Percentiles rank a stretch among this genome's conserved stretches.
Evolutionary conservation across 2,329 filamentous ascomycete species (phyloP).

Genomic region (Talaromyces islandicus): DNA sequence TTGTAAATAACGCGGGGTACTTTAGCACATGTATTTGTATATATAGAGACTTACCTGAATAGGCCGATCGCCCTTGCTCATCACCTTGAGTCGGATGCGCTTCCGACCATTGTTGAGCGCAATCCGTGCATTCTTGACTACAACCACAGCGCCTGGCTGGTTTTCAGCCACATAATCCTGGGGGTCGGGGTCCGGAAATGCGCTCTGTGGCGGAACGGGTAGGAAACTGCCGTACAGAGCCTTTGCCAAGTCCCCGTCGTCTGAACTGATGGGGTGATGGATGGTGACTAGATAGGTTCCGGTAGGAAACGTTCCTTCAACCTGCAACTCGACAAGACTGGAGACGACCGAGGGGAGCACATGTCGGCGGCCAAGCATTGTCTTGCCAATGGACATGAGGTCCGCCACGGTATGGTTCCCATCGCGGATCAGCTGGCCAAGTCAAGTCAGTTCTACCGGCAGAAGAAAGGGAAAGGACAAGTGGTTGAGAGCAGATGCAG

Average conservation of each 20-base stretch:
- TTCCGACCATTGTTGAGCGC: constrained; percentile 67
- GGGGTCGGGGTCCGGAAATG: constrained; percentile 61
- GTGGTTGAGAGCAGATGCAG: not conserved
- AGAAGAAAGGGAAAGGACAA: not conserved
- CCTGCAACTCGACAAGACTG: constrained; percentile 77
- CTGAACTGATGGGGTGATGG: constrained; percentile 77
- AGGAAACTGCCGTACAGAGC: constrained; percentile 90
- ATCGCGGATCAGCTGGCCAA: constrained; percentile 76
- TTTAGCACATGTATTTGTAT: too few species aligned
- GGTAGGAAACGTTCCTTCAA: constrained; percentile 86
- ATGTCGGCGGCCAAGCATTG: constrained; percentile 88
- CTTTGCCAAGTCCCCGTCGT: constrained; percentile 79
- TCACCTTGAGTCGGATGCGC: constrained; percentile 69
- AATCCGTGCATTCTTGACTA: constrained; percentile 59
- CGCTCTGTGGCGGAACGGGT: constrained; percentile 62
- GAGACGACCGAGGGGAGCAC: constrained; percentile 76
- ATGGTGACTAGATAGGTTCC: constrained; percentile 94
- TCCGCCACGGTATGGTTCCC: constrained; percentile 85
- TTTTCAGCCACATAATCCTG: constrained; percentile 61
- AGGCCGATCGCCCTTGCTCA: constrained; percentile 80
- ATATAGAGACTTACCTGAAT: constrained; percentile 59
- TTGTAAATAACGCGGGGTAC: too few species aligned
- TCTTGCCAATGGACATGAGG: constrained; percentile 85
- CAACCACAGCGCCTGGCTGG: constrained; percentile 74
- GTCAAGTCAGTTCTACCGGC: not conserved